A percentile compares a stretch with the other conserved stretches of the same genome.
phyloP scores from a whole-genome alignment of 768 basidiomycete genomes.

The Suillus subaureus region DNA sequence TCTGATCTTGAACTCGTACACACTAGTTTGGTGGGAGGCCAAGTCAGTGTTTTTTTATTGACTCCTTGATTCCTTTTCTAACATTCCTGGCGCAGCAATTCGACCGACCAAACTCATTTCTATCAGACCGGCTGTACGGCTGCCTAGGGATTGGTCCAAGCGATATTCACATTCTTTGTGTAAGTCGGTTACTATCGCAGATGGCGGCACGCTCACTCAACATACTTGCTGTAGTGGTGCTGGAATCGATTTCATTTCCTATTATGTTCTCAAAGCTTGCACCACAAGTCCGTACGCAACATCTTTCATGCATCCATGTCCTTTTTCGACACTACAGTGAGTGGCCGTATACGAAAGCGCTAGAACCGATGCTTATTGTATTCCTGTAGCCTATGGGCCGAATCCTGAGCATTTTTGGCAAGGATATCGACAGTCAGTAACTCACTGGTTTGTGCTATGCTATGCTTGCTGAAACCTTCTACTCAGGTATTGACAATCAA shows the following conservation, averaged over 20 bases:
- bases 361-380: background rate
- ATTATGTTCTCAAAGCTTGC: slow-evolving; percentile 65
- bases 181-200: slow-evolving; percentile 29
- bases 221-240: slow-evolving; percentile 41
- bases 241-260: slow-evolving; percentile 57
- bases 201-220: background rate
- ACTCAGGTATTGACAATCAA: slow-evolving; percentile 48
- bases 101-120: slow-evolving; percentile 51
- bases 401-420: slow-evolving; percentile 63
- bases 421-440: slow-evolving; percentile 62
- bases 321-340: slow-evolving; percentile 73
- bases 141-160: slow-evolving; percentile 60
- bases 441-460: background rate
- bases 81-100: slow-evolving; percentile 39
- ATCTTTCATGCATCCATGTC: slow-evolving; percentile 75
- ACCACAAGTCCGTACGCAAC: slow-evolving; percentile 54
- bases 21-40: slow-evolving; percentile 72
- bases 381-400: slow-evolving; percentile 55
- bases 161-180: slow-evolving; percentile 60
- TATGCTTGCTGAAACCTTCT: background rate
- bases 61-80: background rate
- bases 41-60: slow-evolving; percentile 40
- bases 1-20: slow-evolving; percentile 64
- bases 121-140: slow-evolving; percentile 70
- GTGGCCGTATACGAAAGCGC: slow-evolving; percentile 4